A percentile compares a stretch with the other conserved stretches of the same genome.
These are phyloP conservation scores for Galeopsis tetrahit DNA, from an alignment of 257 asterid species.

Conservation along the genomic window DNA sequence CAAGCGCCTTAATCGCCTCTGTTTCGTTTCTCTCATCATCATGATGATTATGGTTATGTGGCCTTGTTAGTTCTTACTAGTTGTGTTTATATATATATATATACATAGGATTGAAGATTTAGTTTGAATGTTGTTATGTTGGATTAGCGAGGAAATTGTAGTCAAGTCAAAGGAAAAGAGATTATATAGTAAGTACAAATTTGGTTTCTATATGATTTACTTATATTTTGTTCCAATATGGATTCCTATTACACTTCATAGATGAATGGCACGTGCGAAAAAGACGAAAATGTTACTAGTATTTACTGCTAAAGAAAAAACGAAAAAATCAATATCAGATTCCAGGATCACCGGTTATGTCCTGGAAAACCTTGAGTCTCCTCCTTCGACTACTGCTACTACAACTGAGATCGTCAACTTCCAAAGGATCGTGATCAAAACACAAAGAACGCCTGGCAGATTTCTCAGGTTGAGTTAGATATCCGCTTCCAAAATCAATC, in stretches of 20 bases:
- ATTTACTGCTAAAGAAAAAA: background rate
- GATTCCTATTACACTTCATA: no score
- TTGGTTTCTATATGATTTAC: background rate
- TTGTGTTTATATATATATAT: background rate
- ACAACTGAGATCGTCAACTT: background rate
- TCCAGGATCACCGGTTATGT: background rate
- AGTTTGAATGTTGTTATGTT: background rate
- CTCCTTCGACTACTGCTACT: background rate
- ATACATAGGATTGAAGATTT: constrained; percentile 12
- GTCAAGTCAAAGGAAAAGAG: constrained; percentile 26
- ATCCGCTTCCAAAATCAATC: background rate
- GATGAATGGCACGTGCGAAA: background rate
- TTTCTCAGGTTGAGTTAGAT: background rate
- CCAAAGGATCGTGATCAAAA: background rate
- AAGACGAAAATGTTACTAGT: background rate
- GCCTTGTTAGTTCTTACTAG: background rate
- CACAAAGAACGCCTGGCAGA: constrained; percentile 5
- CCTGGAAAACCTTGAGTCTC: constrained; percentile 3
- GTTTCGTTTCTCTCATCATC: constrained; percentile 35
- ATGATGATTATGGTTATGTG: background rate
- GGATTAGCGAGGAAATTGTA: constrained; percentile 20
- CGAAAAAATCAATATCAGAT: background rate
- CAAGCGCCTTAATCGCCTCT: constrained; percentile 37
- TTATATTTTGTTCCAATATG: background rate
- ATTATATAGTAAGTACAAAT: constrained; percentile 4